These are phyloP conservation scores for Tuber calosporum DNA, from an alignment of 495 filamentous ascomycete species.

Conservation along the genomic window DNA sequence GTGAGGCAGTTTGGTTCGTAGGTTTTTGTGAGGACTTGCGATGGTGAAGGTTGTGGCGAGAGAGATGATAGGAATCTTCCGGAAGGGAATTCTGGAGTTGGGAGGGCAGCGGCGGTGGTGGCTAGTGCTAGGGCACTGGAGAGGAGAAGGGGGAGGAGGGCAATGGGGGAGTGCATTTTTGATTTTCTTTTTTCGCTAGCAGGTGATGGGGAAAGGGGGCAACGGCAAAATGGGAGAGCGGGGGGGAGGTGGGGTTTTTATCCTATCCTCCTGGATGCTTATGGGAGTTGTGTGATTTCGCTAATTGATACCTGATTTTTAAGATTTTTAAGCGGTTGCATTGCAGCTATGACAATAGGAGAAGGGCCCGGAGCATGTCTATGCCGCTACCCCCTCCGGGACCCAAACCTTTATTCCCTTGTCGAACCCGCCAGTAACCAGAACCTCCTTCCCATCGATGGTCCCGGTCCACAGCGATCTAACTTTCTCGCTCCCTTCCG, in stretches of 20 bases:
- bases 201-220: neutral
- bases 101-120: neutral
- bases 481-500: constrained; percentile 57
- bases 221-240: neutral
- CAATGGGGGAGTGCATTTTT: neutral
- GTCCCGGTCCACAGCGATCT: constrained; percentile 58
- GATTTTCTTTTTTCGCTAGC: neutral
- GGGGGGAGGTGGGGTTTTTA: neutral
- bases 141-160: neutral
- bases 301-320: neutral
- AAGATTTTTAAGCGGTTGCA: neutral
- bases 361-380: neutral
- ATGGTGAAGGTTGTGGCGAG: neutral
- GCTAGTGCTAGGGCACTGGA: neutral
- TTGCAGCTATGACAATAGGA: neutral
- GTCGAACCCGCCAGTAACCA: constrained; percentile 66
- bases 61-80: neutral
- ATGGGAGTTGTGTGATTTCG: neutral
- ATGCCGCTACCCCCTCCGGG: constrained; percentile 9
- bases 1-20: neutral
- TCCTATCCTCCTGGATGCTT: neutral
- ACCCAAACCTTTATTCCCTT: constrained; percentile 58
- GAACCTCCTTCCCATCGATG: constrained; percentile 51
- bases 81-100: neutral
- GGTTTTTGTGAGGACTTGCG: neutral